Percentiles rank a stretch among this genome's conserved stretches.
Conservation (phyloP, 805 yeast genomes). For the Komagataella mondaviorum region DNA sequence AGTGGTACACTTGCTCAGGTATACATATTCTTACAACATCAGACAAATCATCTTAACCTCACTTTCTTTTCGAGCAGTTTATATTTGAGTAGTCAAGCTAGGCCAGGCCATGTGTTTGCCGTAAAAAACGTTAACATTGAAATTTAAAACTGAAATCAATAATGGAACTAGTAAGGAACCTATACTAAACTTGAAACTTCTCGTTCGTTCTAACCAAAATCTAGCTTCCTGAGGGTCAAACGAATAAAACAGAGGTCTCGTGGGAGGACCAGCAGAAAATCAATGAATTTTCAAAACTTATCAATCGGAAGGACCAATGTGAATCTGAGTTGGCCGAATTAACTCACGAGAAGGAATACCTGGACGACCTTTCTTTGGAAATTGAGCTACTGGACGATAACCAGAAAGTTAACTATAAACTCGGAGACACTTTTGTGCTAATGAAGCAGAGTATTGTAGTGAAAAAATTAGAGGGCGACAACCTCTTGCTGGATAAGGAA, state of each 20-base stretch:
- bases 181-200: no score
- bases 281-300: slow-evolving; percentile 77
- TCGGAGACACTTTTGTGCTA: slow-evolving; percentile 73
- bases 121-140: neutral
- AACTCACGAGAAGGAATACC: slow-evolving; percentile 67
- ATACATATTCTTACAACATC: neutral
- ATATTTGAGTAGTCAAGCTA: no score
- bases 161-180: neutral
- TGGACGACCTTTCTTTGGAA: slow-evolving; percentile 78
- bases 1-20: neutral
- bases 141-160: neutral
- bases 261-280: slow-evolving; percentile 86
- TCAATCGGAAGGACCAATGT: slow-evolving; percentile 52
- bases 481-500: slow-evolving; percentile 33
- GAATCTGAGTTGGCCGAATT: slow-evolving; percentile 32
- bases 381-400: slow-evolving; percentile 76
- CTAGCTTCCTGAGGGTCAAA: slow-evolving; percentile 38
- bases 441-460: slow-evolving; percentile 55
- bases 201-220: neutral
- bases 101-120: neutral
- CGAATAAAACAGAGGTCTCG: slow-evolving; percentile 44
- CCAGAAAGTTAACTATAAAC: slow-evolving; percentile 56
- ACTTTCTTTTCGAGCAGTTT: neutral
- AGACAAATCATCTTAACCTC: no score
- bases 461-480: slow-evolving; percentile 51